Base-by-base conservation (phyloP, 108 stramenopile species). In the Conticribra weissflogii region DNA sequence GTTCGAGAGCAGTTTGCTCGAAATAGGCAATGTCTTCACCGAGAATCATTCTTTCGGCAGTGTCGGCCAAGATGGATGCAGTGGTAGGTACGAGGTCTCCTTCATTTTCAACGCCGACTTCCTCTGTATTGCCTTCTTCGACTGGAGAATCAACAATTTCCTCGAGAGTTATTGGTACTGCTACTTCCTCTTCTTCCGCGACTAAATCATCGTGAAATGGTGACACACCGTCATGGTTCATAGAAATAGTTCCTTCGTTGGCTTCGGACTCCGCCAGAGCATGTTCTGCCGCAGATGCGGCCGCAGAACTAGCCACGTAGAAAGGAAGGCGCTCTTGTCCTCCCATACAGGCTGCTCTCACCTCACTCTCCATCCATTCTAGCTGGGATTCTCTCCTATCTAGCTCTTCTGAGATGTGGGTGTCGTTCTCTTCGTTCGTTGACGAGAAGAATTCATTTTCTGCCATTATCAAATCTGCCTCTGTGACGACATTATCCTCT, bases 281-380 rank as follows among this genome's bases (percentile, higher is more conserved):
- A 15, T 60, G 29, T 29, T 3, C 58, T 3, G 53, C 34, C 24
- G 49, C 58, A 19, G 54, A 25, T 14, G 48, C 29, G 0, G 63
- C 56, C 36, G 57, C 56, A 36, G 46, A 56, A 50, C 55, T 57
- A 22, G 57, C 47, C 2, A 60, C 54, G 44, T 54, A 12, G 12
- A 66, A 28, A 32, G 64, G 63, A 17, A 57, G 32, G 19, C 15
- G 21, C 17, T 74, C 73, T 16, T 64, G 46, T 24, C 34, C 73
- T 19, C 64, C 64, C 59, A 74, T 46, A 19, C 58, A 66, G 19
- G 57, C 73, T 44, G 73, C 59, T 31, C 36, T 9, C 18, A 44
- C 57, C n/a, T 74, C 73, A 53, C 64, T 74, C 34, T 59, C 73
- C 73, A 74, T 74, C 64, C 71, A 72, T 23, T 59, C 59, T 29